These are phyloP conservation scores for Blastobotrys proliferans DNA, from an alignment of 1,139 yeast genomes.

Conservation along the genomic window DNA sequence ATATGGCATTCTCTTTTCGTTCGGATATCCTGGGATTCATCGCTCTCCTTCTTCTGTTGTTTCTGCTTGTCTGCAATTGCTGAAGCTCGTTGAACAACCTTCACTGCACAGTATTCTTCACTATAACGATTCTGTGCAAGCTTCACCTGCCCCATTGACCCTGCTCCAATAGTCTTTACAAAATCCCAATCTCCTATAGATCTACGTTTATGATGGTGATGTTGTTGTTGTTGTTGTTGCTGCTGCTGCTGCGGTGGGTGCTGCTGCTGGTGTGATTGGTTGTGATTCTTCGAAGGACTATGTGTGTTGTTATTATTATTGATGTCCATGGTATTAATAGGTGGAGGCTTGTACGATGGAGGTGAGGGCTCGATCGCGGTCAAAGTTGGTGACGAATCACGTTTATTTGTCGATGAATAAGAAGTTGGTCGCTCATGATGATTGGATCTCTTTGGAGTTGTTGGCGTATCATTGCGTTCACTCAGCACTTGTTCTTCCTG, in stretches of 20 bases:
- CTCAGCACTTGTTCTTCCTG: too few relatives aligned
- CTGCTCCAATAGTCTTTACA: conserved; percentile 93
- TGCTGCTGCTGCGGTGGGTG: conserved; percentile 9
- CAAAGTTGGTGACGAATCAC: conserved; percentile 16
- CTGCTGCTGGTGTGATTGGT: conserved; percentile 9
- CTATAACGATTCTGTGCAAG: conserved; percentile 82
- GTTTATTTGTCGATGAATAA: background rate
- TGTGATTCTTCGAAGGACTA: too few relatives aligned
- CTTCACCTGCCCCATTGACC: conserved; percentile 98
- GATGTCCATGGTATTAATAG: background rate
- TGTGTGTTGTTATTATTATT: background rate
- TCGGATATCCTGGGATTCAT: conserved; percentile 84
- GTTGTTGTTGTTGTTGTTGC: background rate
- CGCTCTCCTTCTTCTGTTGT: conserved; percentile 68
- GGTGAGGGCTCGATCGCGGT: conserved; percentile 17
- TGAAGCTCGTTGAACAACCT: conserved; percentile 59
- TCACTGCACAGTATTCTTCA: conserved; percentile 69
- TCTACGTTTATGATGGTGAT: conserved; percentile 48
- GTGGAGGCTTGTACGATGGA: conserved; percentile 7
- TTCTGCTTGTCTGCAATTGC: conserved; percentile 43
- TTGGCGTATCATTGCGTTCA: background rate
- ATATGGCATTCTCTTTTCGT: conserved; percentile 94
- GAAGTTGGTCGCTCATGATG: background rate
- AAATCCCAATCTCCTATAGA: conserved; percentile 98
- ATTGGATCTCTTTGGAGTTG: conserved; percentile 1